phyloP scores from a whole-genome alignment of 1,284 basidiomycete genomes.

The Sutorius eximius region DNA sequence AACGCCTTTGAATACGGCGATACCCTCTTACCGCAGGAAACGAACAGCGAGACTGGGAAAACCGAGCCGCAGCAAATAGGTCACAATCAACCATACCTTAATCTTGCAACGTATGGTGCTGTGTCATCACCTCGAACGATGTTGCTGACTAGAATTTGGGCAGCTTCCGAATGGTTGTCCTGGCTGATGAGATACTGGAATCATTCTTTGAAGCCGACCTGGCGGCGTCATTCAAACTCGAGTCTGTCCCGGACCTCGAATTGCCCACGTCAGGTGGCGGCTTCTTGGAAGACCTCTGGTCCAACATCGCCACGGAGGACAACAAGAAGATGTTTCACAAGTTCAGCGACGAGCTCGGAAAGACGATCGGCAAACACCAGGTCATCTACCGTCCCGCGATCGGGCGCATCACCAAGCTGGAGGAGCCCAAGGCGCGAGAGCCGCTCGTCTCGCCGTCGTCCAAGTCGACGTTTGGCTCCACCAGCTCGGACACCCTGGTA shows the following conservation, averaged over 20 bases:
- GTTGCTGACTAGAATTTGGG: slow-evolving; percentile 7
- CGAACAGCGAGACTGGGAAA: slow-evolving; percentile 42
- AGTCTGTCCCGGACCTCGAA: slow-evolving; percentile 67
- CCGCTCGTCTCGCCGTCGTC: slow-evolving; percentile 73
- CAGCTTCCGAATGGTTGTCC: slow-evolving; percentile 96
- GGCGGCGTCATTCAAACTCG: slow-evolving; percentile 82
- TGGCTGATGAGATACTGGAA: slow-evolving; percentile 93
- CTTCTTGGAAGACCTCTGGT: slow-evolving; percentile 83
- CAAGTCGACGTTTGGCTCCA: slow-evolving; percentile 43
- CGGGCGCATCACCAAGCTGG: slow-evolving; percentile 77
- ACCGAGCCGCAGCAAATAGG: slow-evolving; percentile 49
- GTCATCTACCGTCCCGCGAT: slow-evolving; percentile 81
- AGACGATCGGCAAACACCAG: slow-evolving; percentile 89
- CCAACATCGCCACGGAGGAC: slow-evolving; percentile 82
- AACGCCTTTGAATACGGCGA: slow-evolving; percentile 97
- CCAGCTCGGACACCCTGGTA: slow-evolving; percentile 23
- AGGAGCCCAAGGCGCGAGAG: slow-evolving; percentile 87
- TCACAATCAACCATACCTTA: slow-evolving; percentile 85
- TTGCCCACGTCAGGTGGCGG: slow-evolving; percentile 58
- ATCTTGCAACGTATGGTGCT: slow-evolving; percentile 68
- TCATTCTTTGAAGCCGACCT: slow-evolving; percentile 93
- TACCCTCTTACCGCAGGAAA: slow-evolving; percentile 62
- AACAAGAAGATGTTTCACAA: slow-evolving; percentile 85
- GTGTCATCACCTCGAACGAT: not conserved
- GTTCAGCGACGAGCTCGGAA: slow-evolving; percentile 90